A percentile compares a stretch with the other conserved stretches of the same genome.
These are phyloP conservation scores for Diatrype stigma DNA, from an alignment of 2,329 filamentous ascomycete species.

Conservation along the genomic window DNA sequence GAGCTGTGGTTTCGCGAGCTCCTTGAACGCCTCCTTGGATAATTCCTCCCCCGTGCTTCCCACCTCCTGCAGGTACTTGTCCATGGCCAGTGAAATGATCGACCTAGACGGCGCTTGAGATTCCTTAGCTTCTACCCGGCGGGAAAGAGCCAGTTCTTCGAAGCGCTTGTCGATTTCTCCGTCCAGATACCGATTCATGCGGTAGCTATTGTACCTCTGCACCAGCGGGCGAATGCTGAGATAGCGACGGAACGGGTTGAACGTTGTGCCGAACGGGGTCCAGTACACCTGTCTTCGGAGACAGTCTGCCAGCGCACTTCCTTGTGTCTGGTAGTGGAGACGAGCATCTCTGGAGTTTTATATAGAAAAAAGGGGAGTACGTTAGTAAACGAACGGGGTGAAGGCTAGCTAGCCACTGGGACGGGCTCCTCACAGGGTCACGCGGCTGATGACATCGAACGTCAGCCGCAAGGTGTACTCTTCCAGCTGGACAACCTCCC, in stretches of 20 bases:
- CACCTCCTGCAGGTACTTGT: constrained; percentile 13
- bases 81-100: constrained; percentile 15
- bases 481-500: constrained; percentile 16
- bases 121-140: background rate
- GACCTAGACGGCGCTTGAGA: constrained; percentile 8
- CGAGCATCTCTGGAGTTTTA: constrained; percentile 12
- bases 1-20: constrained; percentile 12
- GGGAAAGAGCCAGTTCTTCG: constrained; percentile 8
- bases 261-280: constrained; percentile 14
- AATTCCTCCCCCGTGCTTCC: constrained; percentile 3
- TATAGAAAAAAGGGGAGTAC: no score
- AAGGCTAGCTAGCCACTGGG: background rate
- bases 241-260: constrained; percentile 16
- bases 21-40: constrained; percentile 10
- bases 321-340: constrained; percentile 17
- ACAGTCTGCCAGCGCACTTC: constrained; percentile 14
- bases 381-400: no score
- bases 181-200: constrained; percentile 15
- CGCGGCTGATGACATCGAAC: constrained; percentile 18
- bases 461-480: constrained; percentile 20
- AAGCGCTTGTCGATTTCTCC: constrained; percentile 18
- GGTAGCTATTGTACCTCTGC: constrained; percentile 15
- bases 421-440: constrained; percentile 12
- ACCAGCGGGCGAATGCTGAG: constrained; percentile 14
- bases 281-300: constrained; percentile 14